These are phyloP conservation scores for Suillus occidentalis DNA, from an alignment of 768 basidiomycete species.

Conservation along the genomic window DNA sequence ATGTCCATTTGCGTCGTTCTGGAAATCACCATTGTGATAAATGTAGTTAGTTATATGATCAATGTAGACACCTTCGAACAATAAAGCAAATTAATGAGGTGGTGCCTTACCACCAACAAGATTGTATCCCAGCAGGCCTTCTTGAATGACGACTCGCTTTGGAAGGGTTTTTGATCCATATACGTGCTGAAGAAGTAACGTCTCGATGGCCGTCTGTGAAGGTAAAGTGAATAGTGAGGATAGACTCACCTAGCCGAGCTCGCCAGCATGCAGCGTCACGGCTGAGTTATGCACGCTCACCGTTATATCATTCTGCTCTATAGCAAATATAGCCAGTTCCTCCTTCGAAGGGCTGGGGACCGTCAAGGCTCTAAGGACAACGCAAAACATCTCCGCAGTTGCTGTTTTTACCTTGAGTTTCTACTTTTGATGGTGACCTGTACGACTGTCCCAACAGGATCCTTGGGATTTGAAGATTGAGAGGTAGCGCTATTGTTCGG, in stretches of 20 bases:
- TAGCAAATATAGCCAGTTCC: background rate
- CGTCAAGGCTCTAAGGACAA: background rate
- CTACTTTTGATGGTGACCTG: background rate
- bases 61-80: background rate
- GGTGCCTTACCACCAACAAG: background rate
- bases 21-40: background rate
- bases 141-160: background rate
- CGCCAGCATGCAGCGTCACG: background rate
- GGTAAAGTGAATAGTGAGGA: background rate
- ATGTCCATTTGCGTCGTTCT: background rate
- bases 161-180: background rate
- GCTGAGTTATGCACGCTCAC: background rate
- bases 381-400: background rate
- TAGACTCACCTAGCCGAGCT: background rate
- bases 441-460: slow-evolving; percentile 1
- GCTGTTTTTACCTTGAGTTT: background rate
- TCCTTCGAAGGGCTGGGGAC: background rate
- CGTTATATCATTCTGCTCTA: background rate
- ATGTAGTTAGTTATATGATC: background rate
- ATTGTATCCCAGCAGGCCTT: background rate
- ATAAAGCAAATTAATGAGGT: background rate
- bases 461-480: background rate
- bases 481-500: background rate
- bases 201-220: background rate
- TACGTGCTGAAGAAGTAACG: background rate